Evolutionary conservation across 2,329 filamentous ascomycete species (phyloP).

Genomic region (Gliomastix tumulicola): DNA sequence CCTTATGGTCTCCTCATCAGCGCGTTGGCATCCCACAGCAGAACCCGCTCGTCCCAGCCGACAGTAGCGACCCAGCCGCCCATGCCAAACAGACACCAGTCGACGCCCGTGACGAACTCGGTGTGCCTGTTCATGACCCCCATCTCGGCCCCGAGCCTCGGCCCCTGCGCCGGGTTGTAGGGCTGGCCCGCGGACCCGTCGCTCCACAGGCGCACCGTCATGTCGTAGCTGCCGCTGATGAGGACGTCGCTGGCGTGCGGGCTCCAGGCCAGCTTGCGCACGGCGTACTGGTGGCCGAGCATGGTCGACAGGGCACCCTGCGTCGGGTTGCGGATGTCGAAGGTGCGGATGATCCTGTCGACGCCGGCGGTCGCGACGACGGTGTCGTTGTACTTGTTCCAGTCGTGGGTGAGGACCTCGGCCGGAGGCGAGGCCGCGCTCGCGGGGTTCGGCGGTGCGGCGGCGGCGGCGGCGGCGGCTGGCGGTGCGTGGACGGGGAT

Average conservation of each 20-base stretch:
- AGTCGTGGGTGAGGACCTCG: constrained; percentile 91
- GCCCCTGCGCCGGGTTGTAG: constrained; percentile 21
- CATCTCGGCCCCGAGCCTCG: constrained; percentile 60
- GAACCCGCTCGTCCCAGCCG: constrained; percentile 86
- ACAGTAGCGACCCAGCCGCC: constrained; percentile 94
- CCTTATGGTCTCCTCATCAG: no score
- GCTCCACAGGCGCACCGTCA: constrained; percentile 93
- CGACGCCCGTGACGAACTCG: constrained; percentile 91
- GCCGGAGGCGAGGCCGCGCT: constrained; percentile 72
- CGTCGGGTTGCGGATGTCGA: constrained; percentile 75
- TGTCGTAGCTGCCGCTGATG: constrained; percentile 90
- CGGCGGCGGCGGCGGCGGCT: constrained; percentile 15
- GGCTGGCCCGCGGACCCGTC: constrained; percentile 50
- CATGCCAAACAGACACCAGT: constrained; percentile 95
- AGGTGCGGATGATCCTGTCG: constrained; percentile 78
- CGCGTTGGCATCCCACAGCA: constrained; percentile 81
- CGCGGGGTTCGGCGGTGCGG: constrained; percentile 32
- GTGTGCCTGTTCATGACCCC: constrained; percentile 89
- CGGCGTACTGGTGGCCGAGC: constrained; percentile 84
- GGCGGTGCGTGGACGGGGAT: constrained; percentile 75
- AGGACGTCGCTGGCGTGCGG: constrained; percentile 87
- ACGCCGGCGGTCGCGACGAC: constrained; percentile 85
- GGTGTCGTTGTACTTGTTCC: constrained; percentile 93
- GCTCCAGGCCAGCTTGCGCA: constrained; percentile 81
- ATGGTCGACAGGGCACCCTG: constrained; percentile 68